Base-by-base conservation (phyloP, 2,329 filamentous ascomycete species). In the Talaromyces sp. region DNA sequence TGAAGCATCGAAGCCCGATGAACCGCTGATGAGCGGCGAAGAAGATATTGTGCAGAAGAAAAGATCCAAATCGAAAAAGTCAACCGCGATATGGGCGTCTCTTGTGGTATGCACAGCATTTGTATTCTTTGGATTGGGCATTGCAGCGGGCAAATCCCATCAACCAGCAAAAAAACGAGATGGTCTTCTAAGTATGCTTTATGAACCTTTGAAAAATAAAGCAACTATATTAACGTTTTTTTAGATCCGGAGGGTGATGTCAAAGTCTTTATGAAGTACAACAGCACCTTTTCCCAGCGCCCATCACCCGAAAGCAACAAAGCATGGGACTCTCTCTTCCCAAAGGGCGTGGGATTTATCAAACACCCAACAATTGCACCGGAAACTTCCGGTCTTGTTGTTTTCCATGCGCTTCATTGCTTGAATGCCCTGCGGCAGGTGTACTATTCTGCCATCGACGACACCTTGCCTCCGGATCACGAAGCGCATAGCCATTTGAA, bases 361-460 rank as follows among this genome's bases (percentile, higher is more conserved):
- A 57, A 24, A 32, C 55, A 50, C 26, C 55, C 55, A 51, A 31
- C 8, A n/a, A 57, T 57, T 11, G 55, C 55, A 14, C 35, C 38
- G 6, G 21, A 57, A 11, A 29, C 35, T 7, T 57, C 55, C 12
- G 43, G 35, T 19, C 32, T 57, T 10, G 11, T 32, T 51, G 55
- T 57, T 17, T 57, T 48, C 24, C 55, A 57, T 19, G 21, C 46
- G 1, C 41, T 57, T 17, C 41, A 57, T 32, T 57, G 55, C 31
- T n/a, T 57, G 55, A 35, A 35, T 35, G 32, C 12, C 12, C 3
- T 35, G 32, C 32, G 32, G 7, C 32, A 35, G 14, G 32, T 35
- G 4, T 35, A 35, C 32, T 35, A 35, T 17, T 12, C 32, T 35
- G 32, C 32, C 32, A 17, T 35, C 1, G 12, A 35, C 12, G 32